Conservation (phyloP, 2,329 filamentous ascomycete genomes). For the Myriangium duriaei region DNA sequence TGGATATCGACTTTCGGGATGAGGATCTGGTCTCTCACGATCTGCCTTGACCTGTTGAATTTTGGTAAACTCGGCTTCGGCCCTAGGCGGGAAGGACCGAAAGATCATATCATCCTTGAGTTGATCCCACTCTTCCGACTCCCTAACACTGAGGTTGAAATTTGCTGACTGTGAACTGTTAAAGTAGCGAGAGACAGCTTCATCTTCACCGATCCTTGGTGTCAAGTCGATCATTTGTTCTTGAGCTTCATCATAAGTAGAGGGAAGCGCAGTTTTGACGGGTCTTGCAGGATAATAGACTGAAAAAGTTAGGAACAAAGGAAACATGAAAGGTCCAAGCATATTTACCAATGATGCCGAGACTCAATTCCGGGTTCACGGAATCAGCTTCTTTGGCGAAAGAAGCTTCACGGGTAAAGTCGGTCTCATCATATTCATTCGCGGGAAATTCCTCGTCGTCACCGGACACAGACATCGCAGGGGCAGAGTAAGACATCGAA, state of each 20-base stretch:
- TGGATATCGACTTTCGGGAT: conserved; percentile 9
- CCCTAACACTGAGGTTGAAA: conserved; percentile 33
- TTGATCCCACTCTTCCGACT: conserved; percentile 36
- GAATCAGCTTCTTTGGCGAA: conserved; percentile 12
- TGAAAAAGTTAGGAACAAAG: conserved; percentile 2
- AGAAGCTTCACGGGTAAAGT: conserved; percentile 10
- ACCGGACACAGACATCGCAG: background rate
- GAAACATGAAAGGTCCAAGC: background rate
- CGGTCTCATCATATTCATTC: conserved; percentile 3
- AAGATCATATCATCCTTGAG: conserved; percentile 40
- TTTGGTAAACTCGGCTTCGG: conserved; percentile 25
- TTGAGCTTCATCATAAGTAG: conserved; percentile 32
- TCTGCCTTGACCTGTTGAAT: conserved; percentile 31
- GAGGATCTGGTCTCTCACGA: conserved; percentile 26
- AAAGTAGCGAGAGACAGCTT: conserved; percentile 40
- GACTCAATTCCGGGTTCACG: conserved; percentile 31
- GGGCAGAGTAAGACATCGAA: background rate
- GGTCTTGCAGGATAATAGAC: conserved; percentile 32
- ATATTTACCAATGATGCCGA: conserved; percentile 28
- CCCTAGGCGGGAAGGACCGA: conserved; percentile 30
- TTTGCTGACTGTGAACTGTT: conserved; percentile 31
- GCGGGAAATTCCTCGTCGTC: conserved; percentile 6
- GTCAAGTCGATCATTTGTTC: conserved; percentile 28
- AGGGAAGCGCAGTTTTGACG: conserved; percentile 29
- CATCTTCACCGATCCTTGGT: conserved; percentile 26